Conservation (phyloP, 192 early-diverging fungal genomes). For the Haplosporangium gracile region DNA sequence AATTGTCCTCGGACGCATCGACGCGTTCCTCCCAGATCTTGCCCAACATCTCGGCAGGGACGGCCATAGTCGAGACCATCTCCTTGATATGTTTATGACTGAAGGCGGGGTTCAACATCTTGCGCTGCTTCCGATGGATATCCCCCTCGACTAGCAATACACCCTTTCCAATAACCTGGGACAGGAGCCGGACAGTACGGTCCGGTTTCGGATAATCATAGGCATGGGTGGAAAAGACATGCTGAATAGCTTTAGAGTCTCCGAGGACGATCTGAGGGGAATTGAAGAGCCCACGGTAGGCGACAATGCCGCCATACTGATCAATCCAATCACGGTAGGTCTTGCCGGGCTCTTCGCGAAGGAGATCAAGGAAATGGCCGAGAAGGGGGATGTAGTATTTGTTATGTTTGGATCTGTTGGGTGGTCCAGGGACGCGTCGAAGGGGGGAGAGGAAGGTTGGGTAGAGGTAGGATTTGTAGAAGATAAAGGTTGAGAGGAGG, state of each 20-base stretch:
- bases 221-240: constrained; percentile 56
- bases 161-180: constrained; percentile 60
- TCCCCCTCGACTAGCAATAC: constrained; percentile 67
- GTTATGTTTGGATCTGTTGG: constrained; percentile 46
- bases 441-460: constrained; percentile 57
- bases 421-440: constrained; percentile 64
- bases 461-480: constrained; percentile 56
- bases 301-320: constrained; percentile 65
- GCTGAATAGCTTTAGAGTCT: constrained; percentile 61
- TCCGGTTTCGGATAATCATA: constrained; percentile 62
- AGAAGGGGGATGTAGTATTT: constrained; percentile 49
- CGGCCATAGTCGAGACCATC: constrained; percentile 59
- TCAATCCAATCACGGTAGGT: constrained; percentile 61
- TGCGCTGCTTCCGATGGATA: constrained; percentile 64
- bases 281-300: constrained; percentile 62
- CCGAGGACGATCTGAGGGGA: constrained; percentile 55
- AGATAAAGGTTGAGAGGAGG: constrained; percentile 41
- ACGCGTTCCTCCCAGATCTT: constrained; percentile 56
- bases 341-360: constrained; percentile 53
- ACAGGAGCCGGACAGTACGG: constrained; percentile 34
- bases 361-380: constrained; percentile 62
- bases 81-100: constrained; percentile 56
- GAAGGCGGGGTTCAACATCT: constrained; percentile 71
- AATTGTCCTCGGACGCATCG: constrained; percentile 21
- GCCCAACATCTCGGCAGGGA: constrained; percentile 39